Base-by-base conservation (phyloP, 2,329 filamentous ascomycete genomes). In the Scedosporium apiospermum region DNA sequence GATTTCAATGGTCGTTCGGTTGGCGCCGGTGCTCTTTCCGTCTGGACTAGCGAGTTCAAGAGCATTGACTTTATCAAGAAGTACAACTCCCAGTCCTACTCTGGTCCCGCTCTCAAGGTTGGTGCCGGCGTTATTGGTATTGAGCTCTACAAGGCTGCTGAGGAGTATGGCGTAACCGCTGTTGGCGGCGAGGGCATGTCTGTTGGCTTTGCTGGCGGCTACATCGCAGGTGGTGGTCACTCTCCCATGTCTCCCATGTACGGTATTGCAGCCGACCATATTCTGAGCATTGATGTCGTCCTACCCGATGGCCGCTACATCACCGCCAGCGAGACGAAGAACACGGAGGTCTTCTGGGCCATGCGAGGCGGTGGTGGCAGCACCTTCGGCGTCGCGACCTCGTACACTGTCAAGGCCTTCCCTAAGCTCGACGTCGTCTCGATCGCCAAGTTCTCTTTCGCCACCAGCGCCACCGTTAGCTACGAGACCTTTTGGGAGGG, bases 151-250 rank as follows among this genome's bases (percentile, higher is more conserved):
- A 75, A 76, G 41, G 77, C 76, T 49, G 82, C 80, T 3, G 68
- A 79, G 12, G 69, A 75, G 14, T 69, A 77, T 30, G 79, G 78
- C 0, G 73, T 80, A 51, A 76, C 75, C 0, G 75, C 84, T 1
- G 77, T 86, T 3, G 81, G 79, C 16, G 84, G 83, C 5, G 80
- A 82, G 21, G 82, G 82, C 53, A 26, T 70, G 0, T 81, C 79
- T 0, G 84, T 88, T 3, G 84, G 84, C 1, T 66, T 84, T 9
- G 79, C 81, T 0, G 86, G 85, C n/a, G 85, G 85, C 1, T 88
- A 82, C 66, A 78, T 75, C 2, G 82, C 85, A 68, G 84, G 84
- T 4, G 85, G 83, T 16, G 86, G 86, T 0, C 83, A 86, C 68
- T 79, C 78, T 0, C 74, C 78, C 0, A 74, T 88, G 1, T 76